Evolutionary conservation across 352 stramenopile genomes (phyloP).

Genomic region (Phytophthora pisi): DNA sequence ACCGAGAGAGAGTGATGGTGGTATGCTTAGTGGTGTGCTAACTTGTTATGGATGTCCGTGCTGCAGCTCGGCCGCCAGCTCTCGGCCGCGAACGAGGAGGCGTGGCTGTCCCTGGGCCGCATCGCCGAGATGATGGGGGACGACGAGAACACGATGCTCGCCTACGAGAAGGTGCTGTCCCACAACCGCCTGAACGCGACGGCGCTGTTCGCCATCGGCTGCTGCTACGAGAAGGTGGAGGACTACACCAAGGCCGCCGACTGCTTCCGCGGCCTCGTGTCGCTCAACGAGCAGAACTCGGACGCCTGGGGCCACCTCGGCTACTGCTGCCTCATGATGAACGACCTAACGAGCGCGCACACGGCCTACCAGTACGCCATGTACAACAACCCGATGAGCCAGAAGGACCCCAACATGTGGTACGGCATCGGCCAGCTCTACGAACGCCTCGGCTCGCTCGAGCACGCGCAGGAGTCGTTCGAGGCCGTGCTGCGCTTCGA

Average conservation of each 20-base stretch:
- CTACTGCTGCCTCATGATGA: constrained; percentile 91
- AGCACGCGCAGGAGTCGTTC: constrained; percentile 88
- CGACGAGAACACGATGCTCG: constrained; percentile 88
- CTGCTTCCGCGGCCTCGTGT: constrained; percentile 86
- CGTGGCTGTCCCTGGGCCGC: constrained; percentile 80
- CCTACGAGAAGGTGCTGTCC: constrained; percentile 88
- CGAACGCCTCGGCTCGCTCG: constrained; percentile 80
- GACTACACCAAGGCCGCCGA: constrained; percentile 89
- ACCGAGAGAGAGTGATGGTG: constrained; percentile 23
- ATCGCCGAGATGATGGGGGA: constrained; percentile 92
- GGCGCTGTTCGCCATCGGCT: constrained; percentile 84
- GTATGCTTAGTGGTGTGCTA: not conserved
- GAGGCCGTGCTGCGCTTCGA: constrained; percentile 86
- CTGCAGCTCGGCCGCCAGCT: constrained; percentile 70
- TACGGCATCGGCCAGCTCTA: constrained; percentile 90
- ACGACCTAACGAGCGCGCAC: constrained; percentile 87
- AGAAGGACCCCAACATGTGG: constrained; percentile 89
- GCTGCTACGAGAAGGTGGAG: constrained; percentile 88
- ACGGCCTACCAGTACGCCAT: constrained; percentile 90
- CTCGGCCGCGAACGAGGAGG: constrained; percentile 80
- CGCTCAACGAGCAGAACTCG: constrained; percentile 85
- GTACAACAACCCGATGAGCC: constrained; percentile 90
- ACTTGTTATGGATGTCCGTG: not conserved
- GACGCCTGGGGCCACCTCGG: constrained; percentile 85
- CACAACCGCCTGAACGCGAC: constrained; percentile 88